A percentile compares a stretch with the other conserved stretches of the same genome.
Evolutionary conservation across 1,139 yeast genomes (phyloP).

Genomic region (Debaryomycetaceae sp.): DNA sequence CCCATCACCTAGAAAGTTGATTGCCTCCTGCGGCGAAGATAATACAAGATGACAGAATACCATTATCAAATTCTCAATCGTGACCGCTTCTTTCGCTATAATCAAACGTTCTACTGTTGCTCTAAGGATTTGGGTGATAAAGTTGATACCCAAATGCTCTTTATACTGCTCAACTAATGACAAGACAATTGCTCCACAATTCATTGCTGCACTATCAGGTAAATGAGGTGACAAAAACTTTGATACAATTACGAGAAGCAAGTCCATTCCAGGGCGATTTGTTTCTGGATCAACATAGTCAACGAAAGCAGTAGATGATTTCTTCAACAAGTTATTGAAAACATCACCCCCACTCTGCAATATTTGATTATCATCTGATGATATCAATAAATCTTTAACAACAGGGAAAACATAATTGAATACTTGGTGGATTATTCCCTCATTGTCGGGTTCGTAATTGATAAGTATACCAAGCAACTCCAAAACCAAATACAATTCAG

Average conservation of each 20-base stretch:
- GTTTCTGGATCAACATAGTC: slow-evolving; percentile 35
- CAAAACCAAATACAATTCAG: slow-evolving; percentile 63
- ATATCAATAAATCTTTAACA: slow-evolving; percentile 48
- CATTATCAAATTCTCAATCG: slow-evolving; percentile 71
- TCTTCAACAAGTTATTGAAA: slow-evolving; percentile 58
- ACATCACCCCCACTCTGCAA: slow-evolving; percentile 78
- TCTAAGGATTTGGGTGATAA: slow-evolving; percentile 58
- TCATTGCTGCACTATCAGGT: slow-evolving; percentile 77
- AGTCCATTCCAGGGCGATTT: slow-evolving; percentile 48
- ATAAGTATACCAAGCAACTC: slow-evolving; percentile 64
- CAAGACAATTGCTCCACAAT: slow-evolving; percentile 66
- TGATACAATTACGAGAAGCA: slow-evolving; percentile 60
- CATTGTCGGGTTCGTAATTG: slow-evolving; percentile 39
- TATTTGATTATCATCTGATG: slow-evolving; percentile 72
- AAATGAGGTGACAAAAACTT: slow-evolving; percentile 68
- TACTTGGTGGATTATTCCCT: slow-evolving; percentile 45
- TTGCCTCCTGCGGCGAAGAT: slow-evolving; percentile 56
- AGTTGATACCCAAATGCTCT: slow-evolving; percentile 43
- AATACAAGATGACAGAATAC: slow-evolving; percentile 74
- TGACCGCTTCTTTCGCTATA: slow-evolving; percentile 63
- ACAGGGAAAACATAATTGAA: slow-evolving; percentile 51
- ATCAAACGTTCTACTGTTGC: slow-evolving; percentile 71
- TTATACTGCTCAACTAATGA: slow-evolving; percentile 63
- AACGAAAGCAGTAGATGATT: slow-evolving; percentile 44
- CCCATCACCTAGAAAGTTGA: slow-evolving; percentile 52